Evolutionary conservation across 257 asterid genomes (phyloP).

Genomic region (Paulownia fortunei): DNA sequence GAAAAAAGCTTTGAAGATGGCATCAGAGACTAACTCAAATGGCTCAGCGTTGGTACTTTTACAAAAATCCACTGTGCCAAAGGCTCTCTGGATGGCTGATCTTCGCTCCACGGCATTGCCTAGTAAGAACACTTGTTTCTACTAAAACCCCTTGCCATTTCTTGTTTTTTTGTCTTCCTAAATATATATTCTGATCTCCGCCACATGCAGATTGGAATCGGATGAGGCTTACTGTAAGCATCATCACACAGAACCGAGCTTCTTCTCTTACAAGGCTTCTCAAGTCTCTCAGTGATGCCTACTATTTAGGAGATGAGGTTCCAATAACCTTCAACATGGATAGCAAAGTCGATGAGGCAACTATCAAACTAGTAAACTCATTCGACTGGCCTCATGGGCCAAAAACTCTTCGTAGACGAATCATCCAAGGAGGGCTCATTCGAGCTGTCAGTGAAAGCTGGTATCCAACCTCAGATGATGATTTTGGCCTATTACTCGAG

Average conservation of each 20-base stretch:
- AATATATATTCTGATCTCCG: too few species aligned
- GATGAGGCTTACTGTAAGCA: slow-evolving; percentile 79
- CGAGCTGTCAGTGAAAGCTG: slow-evolving; percentile 96
- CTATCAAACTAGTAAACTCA: slow-evolving; percentile 66
- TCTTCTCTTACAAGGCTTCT: slow-evolving; percentile 73
- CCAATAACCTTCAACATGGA: slow-evolving; percentile 90
- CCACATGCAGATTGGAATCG: slow-evolving; percentile 91
- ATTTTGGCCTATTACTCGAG: slow-evolving; percentile 83
- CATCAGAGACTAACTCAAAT: slow-evolving; percentile 50
- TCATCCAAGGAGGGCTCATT: slow-evolving; percentile 93
- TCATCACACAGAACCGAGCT: slow-evolving; percentile 83
- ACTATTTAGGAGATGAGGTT: slow-evolving; percentile 81
- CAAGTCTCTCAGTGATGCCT: slow-evolving; percentile 74
- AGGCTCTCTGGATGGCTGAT: slow-evolving; percentile 94
- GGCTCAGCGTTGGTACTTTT: slow-evolving; percentile 66
- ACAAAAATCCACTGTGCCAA: slow-evolving; percentile 65
- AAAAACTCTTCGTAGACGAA: slow-evolving; percentile 70
- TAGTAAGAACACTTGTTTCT: slow-evolving; percentile 50
- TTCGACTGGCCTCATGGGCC: slow-evolving; percentile 93
- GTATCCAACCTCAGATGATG: slow-evolving; percentile 91
- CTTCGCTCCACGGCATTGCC: slow-evolving; percentile 86
- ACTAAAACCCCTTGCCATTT: too few species aligned
- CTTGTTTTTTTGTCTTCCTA: too few species aligned
- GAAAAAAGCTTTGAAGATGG: slow-evolving; percentile 84
- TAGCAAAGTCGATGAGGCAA: slow-evolving; percentile 79